Evolutionary conservation across 306 rosid species (phyloP), one percentile per base, ranked within the genome.

Genomic region (Aeschynomene evenia): DNA sequence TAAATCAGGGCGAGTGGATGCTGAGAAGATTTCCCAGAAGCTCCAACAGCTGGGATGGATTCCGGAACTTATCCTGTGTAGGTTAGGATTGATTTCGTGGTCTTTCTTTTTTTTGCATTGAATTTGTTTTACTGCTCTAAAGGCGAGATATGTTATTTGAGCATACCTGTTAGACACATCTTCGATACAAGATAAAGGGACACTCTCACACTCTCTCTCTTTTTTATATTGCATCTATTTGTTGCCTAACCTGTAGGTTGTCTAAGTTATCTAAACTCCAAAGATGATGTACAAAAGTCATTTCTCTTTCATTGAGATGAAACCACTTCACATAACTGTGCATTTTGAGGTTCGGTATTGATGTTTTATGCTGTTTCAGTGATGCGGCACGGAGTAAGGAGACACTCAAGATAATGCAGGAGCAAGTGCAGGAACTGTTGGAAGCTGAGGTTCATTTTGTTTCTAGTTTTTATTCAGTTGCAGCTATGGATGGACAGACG

Each of bases 401-500:
- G 77, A 94, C 98, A 7, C 97, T 94, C 51, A 74, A 63, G 74
- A 84, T 88, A 75, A 82, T 94, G 98, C 97, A 94, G 84, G 87
- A 85, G 76, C 84, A 88, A 78, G 96, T 85, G 63, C 74, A 66
- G 63, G 88, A 72, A 45, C 83, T 94, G 73, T 54, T 76, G 59
- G 90, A 88, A 57, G 95, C 98, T 21, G 89, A 94, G 84, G 88
- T 94, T 71, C 90, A 76, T 81, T 90, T 83, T 78, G 66, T 94
- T 76, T 84, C 98, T 46, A 94, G 98, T 84, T 94, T 94, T 78
- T 94, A 94, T 84, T 90, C 97, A 9, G 84, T 94, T 72, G 97
- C 98, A 2, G 98, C 92, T 57, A 94, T 94, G 98, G 98, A 94
- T 73, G 98, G 98, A n/a, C 98, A 94, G 82, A 94, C 98, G 2